Percentiles rank a stretch among this genome's conserved stretches.
Evolutionary conservation across 108 stramenopile species (phyloP).

Genomic region (Pinguiococcus pyrenoidosus): DNA sequence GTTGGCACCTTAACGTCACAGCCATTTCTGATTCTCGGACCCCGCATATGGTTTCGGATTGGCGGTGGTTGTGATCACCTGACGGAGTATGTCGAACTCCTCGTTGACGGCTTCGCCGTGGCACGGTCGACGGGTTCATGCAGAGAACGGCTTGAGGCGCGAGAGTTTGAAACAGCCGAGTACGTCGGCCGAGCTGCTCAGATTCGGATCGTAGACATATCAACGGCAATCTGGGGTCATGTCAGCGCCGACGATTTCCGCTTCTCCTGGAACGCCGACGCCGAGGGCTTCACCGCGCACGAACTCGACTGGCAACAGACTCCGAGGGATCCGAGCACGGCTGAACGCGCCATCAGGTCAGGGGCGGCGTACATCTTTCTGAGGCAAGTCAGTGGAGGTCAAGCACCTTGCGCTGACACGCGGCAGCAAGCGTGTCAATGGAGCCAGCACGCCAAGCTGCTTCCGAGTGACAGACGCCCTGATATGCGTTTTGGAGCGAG

Average conservation of each 20-base stretch:
- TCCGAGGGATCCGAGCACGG: no score
- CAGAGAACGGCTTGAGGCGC: slow-evolving; percentile 41
- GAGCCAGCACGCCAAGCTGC: no score
- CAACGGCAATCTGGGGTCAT: slow-evolving; percentile 48
- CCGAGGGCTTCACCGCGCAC: no score
- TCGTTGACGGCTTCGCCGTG: slow-evolving; percentile 55
- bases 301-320: no score
- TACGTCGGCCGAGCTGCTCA: slow-evolving; percentile 43
- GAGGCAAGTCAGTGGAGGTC: no score
- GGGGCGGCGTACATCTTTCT: no score
- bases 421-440: no score
- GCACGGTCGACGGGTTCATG: slow-evolving; percentile 55
- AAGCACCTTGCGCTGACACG: no score
- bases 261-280: slow-evolving; percentile 56
- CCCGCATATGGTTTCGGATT: slow-evolving; percentile 44
- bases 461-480: no score
- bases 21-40: not conserved
- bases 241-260: slow-evolving; percentile 59
- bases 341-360: no score
- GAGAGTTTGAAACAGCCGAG: slow-evolving; percentile 41
- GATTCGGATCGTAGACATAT: slow-evolving; percentile 52
- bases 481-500: no score
- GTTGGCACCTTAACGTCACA: not conserved
- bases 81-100: slow-evolving; percentile 54
- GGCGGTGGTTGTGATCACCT: slow-evolving; percentile 62